phyloP scores from a whole-genome alignment of 2,329 filamentous ascomycete species.

The Penicillium paneum region DNA sequence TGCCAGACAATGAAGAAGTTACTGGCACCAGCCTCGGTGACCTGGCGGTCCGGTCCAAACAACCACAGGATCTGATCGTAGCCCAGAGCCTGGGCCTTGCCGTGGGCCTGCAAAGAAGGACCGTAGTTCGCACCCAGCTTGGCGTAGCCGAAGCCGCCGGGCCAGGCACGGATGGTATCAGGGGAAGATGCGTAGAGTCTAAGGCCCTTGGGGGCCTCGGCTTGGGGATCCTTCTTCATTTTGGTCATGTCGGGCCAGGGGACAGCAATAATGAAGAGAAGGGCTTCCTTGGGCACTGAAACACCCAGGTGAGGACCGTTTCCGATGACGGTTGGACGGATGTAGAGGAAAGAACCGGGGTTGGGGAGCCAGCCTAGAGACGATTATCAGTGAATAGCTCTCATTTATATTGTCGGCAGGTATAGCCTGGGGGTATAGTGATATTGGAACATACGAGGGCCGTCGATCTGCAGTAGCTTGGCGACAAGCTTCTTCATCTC shows the following conservation, averaged over 20 bases:
- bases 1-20: constrained; percentile 89
- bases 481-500: constrained; percentile 73
- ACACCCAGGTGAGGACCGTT: constrained; percentile 78
- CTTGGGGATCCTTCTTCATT: constrained; percentile 19
- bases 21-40: constrained; percentile 86
- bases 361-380: constrained; percentile 70
- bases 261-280: constrained; percentile 76
- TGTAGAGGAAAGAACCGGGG: constrained; percentile 71
- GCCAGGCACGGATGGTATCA: constrained; percentile 87
- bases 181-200: constrained; percentile 74
- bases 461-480: constrained; percentile 67
- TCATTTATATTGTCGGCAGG: neutral
- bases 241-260: constrained; percentile 36
- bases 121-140: constrained; percentile 96
- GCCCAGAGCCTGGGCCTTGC: constrained; percentile 67
- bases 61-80: constrained; percentile 95
- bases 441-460: constrained; percentile 44
- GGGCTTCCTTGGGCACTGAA: constrained; percentile 73
- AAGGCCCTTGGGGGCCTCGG: constrained; percentile 41
- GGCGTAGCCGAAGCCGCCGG: constrained; percentile 85
- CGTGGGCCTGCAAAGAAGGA: constrained; percentile 73
- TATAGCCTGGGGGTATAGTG: neutral
- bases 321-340: constrained; percentile 83
- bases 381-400: neutral
- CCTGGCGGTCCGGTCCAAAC: constrained; percentile 70